Base-by-base conservation (phyloP, 208 protist species). In the Crithidia expoeki region DNA sequence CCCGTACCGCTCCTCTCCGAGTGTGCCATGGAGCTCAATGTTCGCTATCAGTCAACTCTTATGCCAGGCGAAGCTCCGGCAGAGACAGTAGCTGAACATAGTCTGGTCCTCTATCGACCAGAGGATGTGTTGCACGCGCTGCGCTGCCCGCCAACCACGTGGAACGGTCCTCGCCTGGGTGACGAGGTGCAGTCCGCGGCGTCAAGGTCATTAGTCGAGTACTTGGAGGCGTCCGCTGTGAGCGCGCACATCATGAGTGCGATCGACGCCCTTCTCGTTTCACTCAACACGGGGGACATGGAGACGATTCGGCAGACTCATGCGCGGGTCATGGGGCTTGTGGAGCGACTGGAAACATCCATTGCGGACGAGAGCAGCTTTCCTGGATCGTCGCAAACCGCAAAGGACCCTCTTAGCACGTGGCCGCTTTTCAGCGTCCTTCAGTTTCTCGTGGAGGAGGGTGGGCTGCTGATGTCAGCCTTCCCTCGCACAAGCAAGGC, bases 371-470 rank as follows among this genome's bases (percentile, higher is more conserved):
- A 86, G 4, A 42, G 51, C n/a, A 16, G n/a, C 0, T 50, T 30
- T 12, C 27, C 47, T 44, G 58, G 28, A 34, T 40, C 58, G 44
- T 46, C 21, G 25, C 28, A 40, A 6, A 12, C 56, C 6, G n/a
- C 50, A 49, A 47, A 30, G 30, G 47, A 81, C 46, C 53, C 79
- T 14, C 61, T 82, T 30, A 82, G 83, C 57, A 88, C 84, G 23
- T 94, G 88, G 83, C 84, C 84, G 11, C 72, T 94, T n/a, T 92
- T 85, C 56, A 71, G 78, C 19, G 62, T 65, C 25, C 49, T 94
- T 23, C 76, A 88, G 46, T 92, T 94, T 77, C 67, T 94, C 2
- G 70, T 92, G 9, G 84, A 92, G 53, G 75, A 94, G 62, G 86
- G 69, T 1, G 89, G 89, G 2, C 53, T 94, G 21, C 74, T 89